A percentile compares a stretch with the other conserved stretches of the same genome.
These are phyloP conservation scores for Candida xyloterini DNA, from an alignment of 805 yeast genomes.

Conservation along the genomic window DNA sequence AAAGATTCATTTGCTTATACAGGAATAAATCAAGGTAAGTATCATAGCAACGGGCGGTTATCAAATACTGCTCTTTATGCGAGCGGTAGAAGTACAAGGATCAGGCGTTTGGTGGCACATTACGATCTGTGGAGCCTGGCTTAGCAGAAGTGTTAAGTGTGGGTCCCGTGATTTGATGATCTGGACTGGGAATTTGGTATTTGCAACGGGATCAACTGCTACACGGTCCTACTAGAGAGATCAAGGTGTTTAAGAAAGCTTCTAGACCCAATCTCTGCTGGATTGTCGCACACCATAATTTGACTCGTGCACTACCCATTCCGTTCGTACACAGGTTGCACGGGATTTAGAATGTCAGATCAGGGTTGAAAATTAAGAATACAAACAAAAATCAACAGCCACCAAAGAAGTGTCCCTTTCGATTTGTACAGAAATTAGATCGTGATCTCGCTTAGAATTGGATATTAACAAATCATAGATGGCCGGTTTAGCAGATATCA, in stretches of 20 bases:
- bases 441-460: not conserved
- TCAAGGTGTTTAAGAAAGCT: not conserved
- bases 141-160: not conserved
- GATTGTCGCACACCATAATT: conserved; percentile 1
- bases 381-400: conserved; percentile 15
- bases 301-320: conserved; percentile 9
- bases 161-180: not conserved
- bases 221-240: not conserved
- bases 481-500: conserved; percentile 51
- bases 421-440: conserved; percentile 1
- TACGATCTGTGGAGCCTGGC: not conserved
- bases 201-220: not conserved
- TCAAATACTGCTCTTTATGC: not conserved
- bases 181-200: not conserved
- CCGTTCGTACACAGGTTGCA: conserved; percentile 1
- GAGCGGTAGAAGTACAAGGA: not conserved
- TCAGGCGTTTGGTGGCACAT: not conserved
- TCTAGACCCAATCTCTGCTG: not conserved
- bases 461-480: conserved; percentile 18
- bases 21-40: conserved; percentile 3
- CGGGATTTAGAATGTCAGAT: conserved; percentile 11
- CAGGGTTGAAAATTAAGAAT: conserved; percentile 10
- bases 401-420: conserved; percentile 7
- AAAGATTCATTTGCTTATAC: conserved; percentile 4
- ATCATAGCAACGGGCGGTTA: not conserved